Percentiles rank a stretch among this genome's conserved stretches.
phyloP scores from a whole-genome alignment of 768 basidiomycete genomes.

The Boletus eberwhitei region DNA sequence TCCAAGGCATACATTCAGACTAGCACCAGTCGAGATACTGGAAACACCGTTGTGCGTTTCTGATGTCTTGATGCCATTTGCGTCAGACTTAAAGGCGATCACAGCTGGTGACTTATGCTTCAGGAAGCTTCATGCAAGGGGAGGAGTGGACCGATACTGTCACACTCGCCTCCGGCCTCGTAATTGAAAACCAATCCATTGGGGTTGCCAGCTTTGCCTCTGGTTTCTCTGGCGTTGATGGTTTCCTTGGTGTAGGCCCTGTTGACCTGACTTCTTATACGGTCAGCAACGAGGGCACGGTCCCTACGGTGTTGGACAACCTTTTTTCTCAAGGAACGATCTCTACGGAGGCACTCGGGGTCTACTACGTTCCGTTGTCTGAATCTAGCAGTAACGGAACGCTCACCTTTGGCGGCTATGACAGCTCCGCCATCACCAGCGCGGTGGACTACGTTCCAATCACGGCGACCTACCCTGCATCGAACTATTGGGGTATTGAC shows the following conservation, averaged over 20 bases:
- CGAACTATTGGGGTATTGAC: conserved; percentile 32
- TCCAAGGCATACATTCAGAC: conserved; percentile 15
- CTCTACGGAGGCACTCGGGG: conserved; percentile 24
- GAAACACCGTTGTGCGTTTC: too few relatives aligned
- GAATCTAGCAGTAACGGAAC: conserved; percentile 19
- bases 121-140: conserved; percentile 1
- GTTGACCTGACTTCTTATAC: conserved; percentile 31
- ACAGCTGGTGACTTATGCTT: background rate
- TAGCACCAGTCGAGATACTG: conserved; percentile 5
- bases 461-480: conserved; percentile 25
- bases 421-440: conserved; percentile 17
- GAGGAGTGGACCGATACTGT: conserved; percentile 17
- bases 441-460: conserved; percentile 24
- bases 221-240: conserved; percentile 37
- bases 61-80: too few relatives aligned
- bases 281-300: conserved; percentile 4
- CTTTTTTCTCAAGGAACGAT: conserved; percentile 30
- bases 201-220: conserved; percentile 28
- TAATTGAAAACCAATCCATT: conserved; percentile 31
- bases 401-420: conserved; percentile 28
- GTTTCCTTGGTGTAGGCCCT: conserved; percentile 40
- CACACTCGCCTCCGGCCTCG: conserved; percentile 1
- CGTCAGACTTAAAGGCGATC: too few relatives aligned
- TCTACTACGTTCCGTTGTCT: conserved; percentile 31
- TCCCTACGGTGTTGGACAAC: conserved; percentile 38